Percentiles rank a stretch among this genome's conserved stretches.
These are phyloP conservation scores for Chlamydomonas schloesseri DNA, from an alignment of 139 green algal species.

Conservation along the genomic window DNA sequence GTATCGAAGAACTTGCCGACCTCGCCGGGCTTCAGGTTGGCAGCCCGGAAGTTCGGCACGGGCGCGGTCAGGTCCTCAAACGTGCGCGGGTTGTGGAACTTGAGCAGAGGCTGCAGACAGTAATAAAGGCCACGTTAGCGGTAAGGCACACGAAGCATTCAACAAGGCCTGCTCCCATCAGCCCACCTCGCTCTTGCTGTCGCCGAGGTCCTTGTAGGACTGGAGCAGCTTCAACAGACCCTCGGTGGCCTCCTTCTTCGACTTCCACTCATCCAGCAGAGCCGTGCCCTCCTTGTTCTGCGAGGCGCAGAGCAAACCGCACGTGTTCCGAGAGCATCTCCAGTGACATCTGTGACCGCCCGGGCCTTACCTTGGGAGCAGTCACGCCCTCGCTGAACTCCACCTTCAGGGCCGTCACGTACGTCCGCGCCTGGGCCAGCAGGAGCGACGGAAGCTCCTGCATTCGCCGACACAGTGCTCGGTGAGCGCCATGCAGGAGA, in stretches of 20 bases:
- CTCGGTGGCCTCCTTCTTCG: slow-evolving; percentile 59
- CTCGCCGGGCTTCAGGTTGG: slow-evolving; percentile 66
- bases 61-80: slow-evolving; percentile 71
- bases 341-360: background rate
- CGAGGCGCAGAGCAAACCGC: background rate
- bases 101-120: slow-evolving; percentile 64
- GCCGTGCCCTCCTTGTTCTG: slow-evolving; percentile 40
- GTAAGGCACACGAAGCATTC: background rate
- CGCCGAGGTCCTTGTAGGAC: slow-evolving; percentile 73
- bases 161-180: background rate
- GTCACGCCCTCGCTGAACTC: slow-evolving; percentile 53
- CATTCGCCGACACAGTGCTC: slow-evolving; percentile 3
- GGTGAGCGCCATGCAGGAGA: background rate
- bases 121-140: background rate
- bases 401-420: slow-evolving; percentile 37
- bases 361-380: slow-evolving; percentile 31
- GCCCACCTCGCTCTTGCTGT: slow-evolving; percentile 67
- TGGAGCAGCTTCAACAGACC: slow-evolving; percentile 65
- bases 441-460: slow-evolving; percentile 40
- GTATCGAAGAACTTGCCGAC: slow-evolving; percentile 71
- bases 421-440: slow-evolving; percentile 41
- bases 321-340: slow-evolving; percentile 21
- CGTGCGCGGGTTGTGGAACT: slow-evolving; percentile 74
- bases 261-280: slow-evolving; percentile 57
- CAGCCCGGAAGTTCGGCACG: slow-evolving; percentile 72